Conservation (phyloP, 306 rosid species). For the Macrotyloma uniflorum region DNA sequence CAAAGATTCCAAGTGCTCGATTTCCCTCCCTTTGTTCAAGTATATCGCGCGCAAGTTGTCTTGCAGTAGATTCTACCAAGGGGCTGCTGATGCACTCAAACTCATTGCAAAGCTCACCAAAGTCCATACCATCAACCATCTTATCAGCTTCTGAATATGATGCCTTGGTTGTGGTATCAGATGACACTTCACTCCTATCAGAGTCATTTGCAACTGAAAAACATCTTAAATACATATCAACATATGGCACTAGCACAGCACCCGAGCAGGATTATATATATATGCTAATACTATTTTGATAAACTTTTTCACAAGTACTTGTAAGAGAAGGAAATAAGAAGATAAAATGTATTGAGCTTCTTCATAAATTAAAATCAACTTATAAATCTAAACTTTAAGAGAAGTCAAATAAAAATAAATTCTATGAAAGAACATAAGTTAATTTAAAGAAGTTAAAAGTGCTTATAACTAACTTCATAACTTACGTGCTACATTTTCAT, state of each 20-base stretch:
- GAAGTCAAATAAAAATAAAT: no score
- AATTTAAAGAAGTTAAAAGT: no score
- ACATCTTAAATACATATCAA: background rate
- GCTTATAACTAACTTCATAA: background rate
- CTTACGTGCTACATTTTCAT: background rate
- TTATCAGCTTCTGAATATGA: conserved; percentile 66
- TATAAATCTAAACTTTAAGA: no score
- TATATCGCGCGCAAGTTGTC: conserved; percentile 88
- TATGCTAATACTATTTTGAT: no score
- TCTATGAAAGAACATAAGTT: no score
- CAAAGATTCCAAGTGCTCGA: conserved; percentile 75
- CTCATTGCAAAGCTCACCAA: conserved; percentile 96
- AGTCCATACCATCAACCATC: conserved; percentile 76
- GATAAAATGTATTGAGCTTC: no score
- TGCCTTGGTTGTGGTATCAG: conserved; percentile 45
- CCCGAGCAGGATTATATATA: background rate
- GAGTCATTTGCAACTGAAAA: conserved; percentile 69
- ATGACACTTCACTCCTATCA: conserved; percentile 53
- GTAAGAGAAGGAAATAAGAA: no score
- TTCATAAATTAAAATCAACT: no score
- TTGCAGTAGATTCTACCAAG: conserved; percentile 83
- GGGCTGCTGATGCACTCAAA: conserved; percentile 99
- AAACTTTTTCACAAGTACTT: no score
- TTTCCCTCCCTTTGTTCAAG: conserved; percentile 82
- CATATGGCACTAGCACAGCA: background rate